These are phyloP conservation scores for Verruconis gallopava DNA, from an alignment of 2,329 filamentous ascomycete species.

Conservation along the genomic window DNA sequence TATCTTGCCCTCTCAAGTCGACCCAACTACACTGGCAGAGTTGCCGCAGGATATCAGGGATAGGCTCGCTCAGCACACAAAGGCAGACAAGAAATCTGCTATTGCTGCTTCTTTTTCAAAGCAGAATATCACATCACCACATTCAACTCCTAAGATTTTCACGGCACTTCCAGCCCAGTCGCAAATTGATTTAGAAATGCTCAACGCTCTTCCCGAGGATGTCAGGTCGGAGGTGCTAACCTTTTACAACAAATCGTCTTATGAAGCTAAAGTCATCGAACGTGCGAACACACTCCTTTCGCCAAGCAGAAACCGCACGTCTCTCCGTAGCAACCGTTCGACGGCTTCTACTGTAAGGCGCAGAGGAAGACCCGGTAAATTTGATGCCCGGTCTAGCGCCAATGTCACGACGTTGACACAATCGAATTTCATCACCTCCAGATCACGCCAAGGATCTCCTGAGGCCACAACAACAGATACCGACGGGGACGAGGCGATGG, in stretches of 20 bases:
- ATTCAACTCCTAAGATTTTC: slow-evolving; percentile 17
- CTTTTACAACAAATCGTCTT: slow-evolving; percentile 41
- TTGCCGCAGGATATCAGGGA: slow-evolving; percentile 72
- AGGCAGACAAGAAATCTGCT: neutral
- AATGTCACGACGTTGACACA: slow-evolving; percentile 50
- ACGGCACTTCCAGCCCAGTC: slow-evolving; percentile 47
- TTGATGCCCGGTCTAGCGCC: slow-evolving; percentile 25
- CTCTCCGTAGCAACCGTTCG: slow-evolving; percentile 35
- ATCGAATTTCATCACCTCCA: slow-evolving; percentile 50
- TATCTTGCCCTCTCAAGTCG: slow-evolving; percentile 70
- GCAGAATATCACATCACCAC: neutral
- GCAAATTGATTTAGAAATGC: slow-evolving; percentile 73
- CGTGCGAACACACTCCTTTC: slow-evolving; percentile 30
- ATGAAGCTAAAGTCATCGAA: slow-evolving; percentile 20
- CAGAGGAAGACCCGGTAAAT: slow-evolving; percentile 38
- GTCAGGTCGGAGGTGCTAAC: slow-evolving; percentile 73
- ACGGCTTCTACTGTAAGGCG: slow-evolving; percentile 34
- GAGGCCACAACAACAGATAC: slow-evolving; percentile 13
- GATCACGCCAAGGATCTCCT: neutral
- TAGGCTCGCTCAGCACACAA: slow-evolving; percentile 42
- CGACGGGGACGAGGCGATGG: slow-evolving; percentile 20
- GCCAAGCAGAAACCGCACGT: slow-evolving; percentile 36
- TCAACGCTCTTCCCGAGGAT: slow-evolving; percentile 71
- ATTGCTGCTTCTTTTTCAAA: neutral
- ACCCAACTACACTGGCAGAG: slow-evolving; percentile 69